Percentiles rank a stretch among this genome's conserved stretches.
Evolutionary conservation across 108 stramenopile genomes (phyloP).

Genomic region (Cyclotella atomus): DNA sequence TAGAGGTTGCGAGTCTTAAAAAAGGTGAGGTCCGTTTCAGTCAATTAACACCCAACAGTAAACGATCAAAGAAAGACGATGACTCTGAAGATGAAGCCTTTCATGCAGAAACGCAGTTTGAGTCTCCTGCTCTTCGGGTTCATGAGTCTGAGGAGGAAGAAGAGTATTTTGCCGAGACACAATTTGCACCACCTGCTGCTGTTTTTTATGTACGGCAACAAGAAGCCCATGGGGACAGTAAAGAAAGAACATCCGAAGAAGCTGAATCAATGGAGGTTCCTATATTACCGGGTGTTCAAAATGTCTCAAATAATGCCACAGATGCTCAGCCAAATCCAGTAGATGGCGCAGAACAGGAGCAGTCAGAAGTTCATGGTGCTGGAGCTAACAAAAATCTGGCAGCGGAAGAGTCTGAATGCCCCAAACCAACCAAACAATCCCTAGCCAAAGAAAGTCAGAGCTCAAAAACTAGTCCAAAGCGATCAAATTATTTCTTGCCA

Average conservation of each 20-base stretch:
- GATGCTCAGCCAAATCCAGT: no score
- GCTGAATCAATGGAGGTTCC: no score
- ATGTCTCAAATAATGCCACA: no score
- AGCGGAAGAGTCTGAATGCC: neutral
- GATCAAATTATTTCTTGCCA: slow-evolving; percentile 1
- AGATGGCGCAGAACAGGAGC: no score
- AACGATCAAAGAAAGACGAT: neutral
- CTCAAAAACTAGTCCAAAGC: neutral
- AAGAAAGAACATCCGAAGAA: no score
- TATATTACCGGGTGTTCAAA: neutral
- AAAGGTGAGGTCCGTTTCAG: neutral
- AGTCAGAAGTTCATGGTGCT: neutral
- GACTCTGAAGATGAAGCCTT: slow-evolving; percentile 3
- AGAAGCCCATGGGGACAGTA: no score
- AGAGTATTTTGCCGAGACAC: neutral
- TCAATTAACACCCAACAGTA: neutral
- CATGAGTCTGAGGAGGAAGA: neutral
- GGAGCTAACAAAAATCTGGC: neutral
- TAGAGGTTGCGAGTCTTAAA: neutral
- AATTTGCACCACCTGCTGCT: no score
- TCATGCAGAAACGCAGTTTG: slow-evolving; percentile 6
- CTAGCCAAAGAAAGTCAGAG: no score
- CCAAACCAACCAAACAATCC: no score
- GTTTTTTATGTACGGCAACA: no score
- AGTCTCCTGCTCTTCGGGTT: no score